A percentile compares a stretch with the other conserved stretches of the same genome.
Conservation (phyloP, 441 rosid species). For the Mallotus repandus region DNA sequence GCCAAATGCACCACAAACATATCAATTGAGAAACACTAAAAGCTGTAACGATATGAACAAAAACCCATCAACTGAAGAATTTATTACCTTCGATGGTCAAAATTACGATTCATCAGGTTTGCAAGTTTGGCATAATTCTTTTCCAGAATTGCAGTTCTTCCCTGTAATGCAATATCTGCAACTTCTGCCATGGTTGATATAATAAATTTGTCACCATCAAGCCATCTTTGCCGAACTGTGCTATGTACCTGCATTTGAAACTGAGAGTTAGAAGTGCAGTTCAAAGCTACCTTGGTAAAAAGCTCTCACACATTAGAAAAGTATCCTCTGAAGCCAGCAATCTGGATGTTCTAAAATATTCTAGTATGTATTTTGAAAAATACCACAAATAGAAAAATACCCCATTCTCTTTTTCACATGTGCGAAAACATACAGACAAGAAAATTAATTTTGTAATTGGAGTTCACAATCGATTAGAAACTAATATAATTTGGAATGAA, state of each 20-base stretch:
- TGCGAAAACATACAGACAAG: not conserved
- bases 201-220: slow-evolving; percentile 75
- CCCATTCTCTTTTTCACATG: not conserved
- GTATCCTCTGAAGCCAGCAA: not conserved
- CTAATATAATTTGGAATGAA: not conserved
- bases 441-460: not conserved
- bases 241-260: slow-evolving; percentile 68
- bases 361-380: no score
- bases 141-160: slow-evolving; percentile 54
- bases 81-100: slow-evolving; percentile 71
- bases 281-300: not conserved
- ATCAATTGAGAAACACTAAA: not conserved
- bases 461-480: not conserved
- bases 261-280: not conserved
- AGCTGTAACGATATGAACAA: not conserved
- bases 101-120: slow-evolving; percentile 73
- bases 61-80: slow-evolving; percentile 11
- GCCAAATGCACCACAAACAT: not conserved
- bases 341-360: not conserved
- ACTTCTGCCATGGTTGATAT: slow-evolving; percentile 70
- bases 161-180: slow-evolving; percentile 65
- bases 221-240: slow-evolving; percentile 80
- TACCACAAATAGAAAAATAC: not conserved
- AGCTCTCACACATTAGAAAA: not conserved
- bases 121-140: slow-evolving; percentile 65